Evolutionary conservation across 2,329 filamentous ascomycete genomes (phyloP).

Genomic region (Penicillium sp.): DNA sequence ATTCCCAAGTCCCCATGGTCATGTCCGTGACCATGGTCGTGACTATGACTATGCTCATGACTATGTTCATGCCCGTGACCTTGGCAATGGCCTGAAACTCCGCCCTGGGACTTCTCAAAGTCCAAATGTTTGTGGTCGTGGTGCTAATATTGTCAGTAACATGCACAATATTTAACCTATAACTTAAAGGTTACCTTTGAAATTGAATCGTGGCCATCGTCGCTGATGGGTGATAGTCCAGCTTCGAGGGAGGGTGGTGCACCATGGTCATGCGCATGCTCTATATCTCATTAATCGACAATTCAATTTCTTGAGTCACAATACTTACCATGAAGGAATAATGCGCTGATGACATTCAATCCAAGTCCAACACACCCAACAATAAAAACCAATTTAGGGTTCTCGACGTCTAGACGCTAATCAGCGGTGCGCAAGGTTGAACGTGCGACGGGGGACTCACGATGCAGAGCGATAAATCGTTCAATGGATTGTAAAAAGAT

Average conservation of each 20-base stretch:
- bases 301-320: not conserved
- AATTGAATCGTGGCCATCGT: conserved; percentile 13
- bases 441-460: conserved; percentile 22
- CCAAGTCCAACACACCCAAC: conserved; percentile 69
- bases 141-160: conserved; percentile 21
- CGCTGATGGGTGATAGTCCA: conserved; percentile 8
- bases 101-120: conserved; percentile 12
- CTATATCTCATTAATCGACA: conserved; percentile 9
- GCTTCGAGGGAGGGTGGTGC: conserved; percentile 15
- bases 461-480: conserved; percentile 47
- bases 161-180: not conserved
- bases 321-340: conserved; percentile 65
- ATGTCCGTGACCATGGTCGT: conserved; percentile 32
- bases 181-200: conserved; percentile 14
- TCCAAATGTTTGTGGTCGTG: conserved; percentile 31
- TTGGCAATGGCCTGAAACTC: conserved; percentile 8
- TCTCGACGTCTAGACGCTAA: conserved; percentile 58
- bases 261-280: conserved; percentile 24
- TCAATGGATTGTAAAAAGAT: conserved; percentile 76
- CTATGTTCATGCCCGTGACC: conserved; percentile 15
- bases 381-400: conserved; percentile 69
- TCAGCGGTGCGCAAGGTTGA: conserved; percentile 8
- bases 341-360: conserved; percentile 69
- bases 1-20: conserved; percentile 65
- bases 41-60: conserved; percentile 15